Base-by-base conservation (phyloP, 1,139 yeast genomes). In the Hansenula lynferdii region DNA sequence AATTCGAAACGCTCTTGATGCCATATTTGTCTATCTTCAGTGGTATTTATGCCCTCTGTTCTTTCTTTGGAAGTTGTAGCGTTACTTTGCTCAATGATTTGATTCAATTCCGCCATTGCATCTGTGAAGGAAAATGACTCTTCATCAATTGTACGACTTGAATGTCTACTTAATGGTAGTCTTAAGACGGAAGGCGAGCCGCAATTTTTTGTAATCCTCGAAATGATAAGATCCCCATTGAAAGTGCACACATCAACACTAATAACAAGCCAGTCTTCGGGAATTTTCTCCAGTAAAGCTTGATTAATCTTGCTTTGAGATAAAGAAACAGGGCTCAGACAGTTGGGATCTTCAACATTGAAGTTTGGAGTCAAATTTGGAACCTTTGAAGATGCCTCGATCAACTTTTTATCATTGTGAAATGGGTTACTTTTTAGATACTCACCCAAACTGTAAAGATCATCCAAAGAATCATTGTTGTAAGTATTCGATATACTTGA, bases 1-100 rank as follows among this genome's bases (percentile, higher is more conserved):
- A 89, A 63, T 0, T 62, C 62, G 43, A 77, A 77, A 37, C 97
- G 64, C 28, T 68, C 63, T 36, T 69, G 69, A 96, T 97, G 92
- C 96, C 97, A 90, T 7, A 62, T 53, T 34, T 71, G 72, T 41
- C 92, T 69, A 32, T 81, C 84, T 28, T 77, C 83, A 36, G 73
- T 70, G 0, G 86, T 72, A 14, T 56, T 60, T 7, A 64, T 60
- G 1, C 43, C 31, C 8, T 74, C 63, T 0, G 85, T 80, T 1
- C 74, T 69, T 19, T 68, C 72, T 6, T 58, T 47, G 21, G 71
- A 70, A 0, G 95, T 83, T 0, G 89, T 75, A 3, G 60, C 51
- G 47, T 83, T 77, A 54, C 94, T 86, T 35, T 69, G 68, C 0
- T 57, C 48, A 21, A 87, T 80, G 10, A 89, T 79, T 0, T 58